Evolutionary conservation across 805 yeast genomes (phyloP), one percentile per base, ranked within the genome.

Genomic region (Yarrowia sp.): DNA sequence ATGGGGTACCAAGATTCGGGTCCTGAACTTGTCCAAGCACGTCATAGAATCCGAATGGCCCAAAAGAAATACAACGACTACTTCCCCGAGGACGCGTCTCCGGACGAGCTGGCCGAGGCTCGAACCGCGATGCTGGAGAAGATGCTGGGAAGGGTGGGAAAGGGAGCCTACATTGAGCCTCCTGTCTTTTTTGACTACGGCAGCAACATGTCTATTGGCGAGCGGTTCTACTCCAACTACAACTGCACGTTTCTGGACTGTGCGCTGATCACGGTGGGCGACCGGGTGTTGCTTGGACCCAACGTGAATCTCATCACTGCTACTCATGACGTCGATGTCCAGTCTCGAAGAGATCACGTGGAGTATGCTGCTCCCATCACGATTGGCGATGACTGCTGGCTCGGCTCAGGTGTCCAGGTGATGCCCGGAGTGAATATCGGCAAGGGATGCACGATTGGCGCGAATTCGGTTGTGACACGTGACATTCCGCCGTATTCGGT

Each of bases 401-500:
- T 89, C 46, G 91, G 90, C 13, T 80, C 87, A 1, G 80, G 81
- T 46, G 85, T 78, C n/a, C 78, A 79, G 1, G 81, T 89, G 8
- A 75, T 88, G 63, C 89, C 90, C 2, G 93, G 92, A 5, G 87
- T 87, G 12, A 84, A 82, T 0, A 81, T 89, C 50, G 93, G 92
- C n/a, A 84, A 85, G 66, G 83, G 84, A 10, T 81, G 82, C 5
- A 85, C 86, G 1, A 80, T 89, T 53, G 93, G 88, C 2, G 91
- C 92, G 3, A 91, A 90, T 5, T 78, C 88, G 13, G 87, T 87
- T 2, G 91, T 89, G 24, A 81, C 83, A 19, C 84, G 79, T 66
- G 85, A 82, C 68, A 83, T 88, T 36, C 88, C 89, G 0, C 78
- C 83, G 2, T 78, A 82, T 68, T 78, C 84, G 0, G 83, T 88